phyloP scores from a whole-genome alignment of 371 early-diverging fungal species.

The Chytridium lagenaria region DNA sequence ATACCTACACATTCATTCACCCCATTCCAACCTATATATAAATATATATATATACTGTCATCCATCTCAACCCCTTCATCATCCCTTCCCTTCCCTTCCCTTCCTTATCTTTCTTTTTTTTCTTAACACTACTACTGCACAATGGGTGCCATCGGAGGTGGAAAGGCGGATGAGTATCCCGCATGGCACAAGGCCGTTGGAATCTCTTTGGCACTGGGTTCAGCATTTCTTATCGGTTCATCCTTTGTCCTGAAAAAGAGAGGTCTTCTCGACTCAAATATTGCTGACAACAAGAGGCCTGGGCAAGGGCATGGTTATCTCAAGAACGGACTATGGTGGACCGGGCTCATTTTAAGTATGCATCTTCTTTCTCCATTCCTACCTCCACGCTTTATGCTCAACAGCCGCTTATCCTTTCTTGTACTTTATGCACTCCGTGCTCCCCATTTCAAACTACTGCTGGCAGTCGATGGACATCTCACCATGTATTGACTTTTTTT shows the following conservation, averaged over 20 bases:
- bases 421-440: too few relatives aligned
- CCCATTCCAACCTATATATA: too few relatives aligned
- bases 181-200: slow-evolving; percentile 50
- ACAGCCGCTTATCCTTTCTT: too few relatives aligned
- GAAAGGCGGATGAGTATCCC: slow-evolving; percentile 27
- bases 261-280: slow-evolving; percentile 75
- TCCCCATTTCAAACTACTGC: too few relatives aligned
- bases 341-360: slow-evolving; percentile 82
- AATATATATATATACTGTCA: too few relatives aligned
- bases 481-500: too few relatives aligned
- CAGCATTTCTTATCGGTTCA: slow-evolving; percentile 87
- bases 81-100: neutral
- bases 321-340: slow-evolving; percentile 90
- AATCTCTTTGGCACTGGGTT: slow-evolving; percentile 73
- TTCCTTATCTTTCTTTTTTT: neutral
- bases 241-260: slow-evolving; percentile 93
- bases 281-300: slow-evolving; percentile 17
- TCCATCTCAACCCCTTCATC: neutral
- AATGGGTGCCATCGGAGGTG: neutral
- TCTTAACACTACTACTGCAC: neutral
- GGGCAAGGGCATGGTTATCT: slow-evolving; percentile 73
- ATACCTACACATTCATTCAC: too few relatives aligned
- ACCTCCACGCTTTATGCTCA: too few relatives aligned
- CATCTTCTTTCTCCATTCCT: neutral
- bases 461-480: too few relatives aligned